Evolutionary conservation across 225 moss, liverwort and hornwort genomes (phyloP).

Genomic region (Lunularia cruciata): DNA sequence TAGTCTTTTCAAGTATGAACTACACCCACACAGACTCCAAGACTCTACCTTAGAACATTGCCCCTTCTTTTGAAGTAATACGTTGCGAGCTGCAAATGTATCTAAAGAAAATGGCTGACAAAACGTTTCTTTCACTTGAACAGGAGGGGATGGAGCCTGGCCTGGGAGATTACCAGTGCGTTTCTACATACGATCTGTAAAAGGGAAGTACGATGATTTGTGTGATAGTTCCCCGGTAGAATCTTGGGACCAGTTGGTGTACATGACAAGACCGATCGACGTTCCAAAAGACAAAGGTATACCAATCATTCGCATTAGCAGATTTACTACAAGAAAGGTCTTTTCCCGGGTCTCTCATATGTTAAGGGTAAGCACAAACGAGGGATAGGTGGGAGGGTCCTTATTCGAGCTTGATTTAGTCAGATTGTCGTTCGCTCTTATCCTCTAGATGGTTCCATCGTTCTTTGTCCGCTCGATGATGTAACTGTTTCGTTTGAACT

Average conservation of each 20-base stretch:
- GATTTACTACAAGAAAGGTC: background rate
- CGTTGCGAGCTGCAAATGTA: background rate
- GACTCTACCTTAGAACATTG: no score
- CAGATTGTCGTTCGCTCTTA: background rate
- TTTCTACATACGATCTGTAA: constrained; percentile 67
- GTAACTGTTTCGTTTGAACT: no score
- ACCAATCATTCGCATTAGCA: background rate
- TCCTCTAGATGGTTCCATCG: background rate
- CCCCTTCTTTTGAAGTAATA: no score
- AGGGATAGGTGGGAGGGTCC: no score
- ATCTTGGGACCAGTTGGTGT: constrained; percentile 84
- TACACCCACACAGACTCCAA: no score
- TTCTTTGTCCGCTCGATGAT: no score
- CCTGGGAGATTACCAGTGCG: constrained; percentile 81
- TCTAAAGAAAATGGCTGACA: background rate
- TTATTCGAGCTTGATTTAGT: no score
- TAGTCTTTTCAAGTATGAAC: no score
- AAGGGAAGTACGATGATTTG: constrained; percentile 67
- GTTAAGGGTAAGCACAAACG: no score
- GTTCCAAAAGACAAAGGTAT: constrained; percentile 64
- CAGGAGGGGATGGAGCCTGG: constrained; percentile 68
- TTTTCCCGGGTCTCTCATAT: no score
- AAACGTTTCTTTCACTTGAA: background rate
- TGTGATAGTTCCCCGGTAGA: constrained; percentile 63
- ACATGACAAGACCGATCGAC: constrained; percentile 77